These are phyloP conservation scores for Xylaria acuta DNA, from an alignment of 495 filamentous ascomycete genomes.

Conservation along the genomic window DNA sequence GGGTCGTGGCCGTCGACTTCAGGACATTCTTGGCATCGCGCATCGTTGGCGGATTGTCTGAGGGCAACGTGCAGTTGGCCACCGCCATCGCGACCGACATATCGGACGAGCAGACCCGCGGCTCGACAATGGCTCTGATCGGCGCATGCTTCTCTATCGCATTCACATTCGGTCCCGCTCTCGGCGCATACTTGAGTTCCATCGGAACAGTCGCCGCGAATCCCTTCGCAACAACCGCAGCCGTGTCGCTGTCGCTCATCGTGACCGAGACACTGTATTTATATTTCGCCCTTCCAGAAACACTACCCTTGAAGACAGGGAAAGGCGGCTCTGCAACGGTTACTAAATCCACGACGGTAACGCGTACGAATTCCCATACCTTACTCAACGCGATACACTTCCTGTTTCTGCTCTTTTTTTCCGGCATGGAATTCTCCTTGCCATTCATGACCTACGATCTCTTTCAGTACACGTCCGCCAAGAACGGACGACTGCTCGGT, in stretches of 20 bases:
- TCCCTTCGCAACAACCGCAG: constrained; percentile 89
- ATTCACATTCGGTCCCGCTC: constrained; percentile 92
- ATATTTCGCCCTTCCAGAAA: constrained; percentile 89
- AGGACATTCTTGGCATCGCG: constrained; percentile 92
- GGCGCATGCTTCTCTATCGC: constrained; percentile 96
- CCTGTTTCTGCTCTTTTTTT: constrained; percentile 93
- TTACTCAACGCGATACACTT: constrained; percentile 89
- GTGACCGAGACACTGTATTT: constrained; percentile 86
- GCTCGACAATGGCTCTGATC: constrained; percentile 92
- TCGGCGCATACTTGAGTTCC: constrained; percentile 82
- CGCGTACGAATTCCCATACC: constrained; percentile 77
- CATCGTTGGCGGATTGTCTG: constrained; percentile 89
- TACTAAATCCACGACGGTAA: constrained; percentile 30
- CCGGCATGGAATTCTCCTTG: constrained; percentile 93
- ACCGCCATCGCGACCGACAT: constrained; percentile 97
- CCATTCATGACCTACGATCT: constrained; percentile 97
- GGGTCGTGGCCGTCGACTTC: constrained; percentile 92
- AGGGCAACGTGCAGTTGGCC: constrained; percentile 96
- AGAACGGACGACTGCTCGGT: constrained; percentile 88
- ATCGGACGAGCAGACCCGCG: constrained; percentile 78
- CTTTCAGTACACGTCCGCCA: constrained; percentile 76
- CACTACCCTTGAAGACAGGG: constrained; percentile 65
- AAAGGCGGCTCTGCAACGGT: constrained; percentile 32
- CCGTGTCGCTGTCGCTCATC: constrained; percentile 81
- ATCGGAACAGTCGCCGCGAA: constrained; percentile 81